Percentiles rank a stretch among this genome's conserved stretches.
Conservation (phyloP, 805 yeast species). For the Candida ovalis region DNA sequence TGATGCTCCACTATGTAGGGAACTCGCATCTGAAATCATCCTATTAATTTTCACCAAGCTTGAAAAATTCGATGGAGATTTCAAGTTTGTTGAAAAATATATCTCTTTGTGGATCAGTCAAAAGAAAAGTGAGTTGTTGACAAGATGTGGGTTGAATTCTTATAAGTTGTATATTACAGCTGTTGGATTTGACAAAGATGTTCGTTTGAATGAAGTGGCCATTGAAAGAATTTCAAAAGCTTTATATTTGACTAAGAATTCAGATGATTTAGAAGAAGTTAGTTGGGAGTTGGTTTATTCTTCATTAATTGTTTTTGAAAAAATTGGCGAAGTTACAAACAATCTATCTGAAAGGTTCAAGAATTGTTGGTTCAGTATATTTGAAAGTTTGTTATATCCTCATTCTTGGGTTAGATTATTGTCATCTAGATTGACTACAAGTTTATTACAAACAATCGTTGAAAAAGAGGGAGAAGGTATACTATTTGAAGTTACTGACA, state of each 20-base stretch:
- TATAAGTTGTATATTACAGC: conserved; percentile 58
- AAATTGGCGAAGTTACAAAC: conserved; percentile 12
- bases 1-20: conserved; percentile 73
- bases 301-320: conserved; percentile 44
- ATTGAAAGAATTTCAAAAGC: conserved; percentile 20
- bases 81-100: conserved; percentile 39
- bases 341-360: conserved; percentile 41
- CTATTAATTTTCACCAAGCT: conserved; percentile 50
- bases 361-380: conserved; percentile 49
- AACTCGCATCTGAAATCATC: conserved; percentile 69
- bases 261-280: conserved; percentile 35
- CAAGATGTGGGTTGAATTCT: conserved; percentile 71
- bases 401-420: conserved; percentile 86
- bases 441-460: conserved; percentile 38
- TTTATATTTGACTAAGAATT: conserved; percentile 28
- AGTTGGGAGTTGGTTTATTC: conserved; percentile 81
- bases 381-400: conserved; percentile 67
- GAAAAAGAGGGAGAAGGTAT: conserved; percentile 5
- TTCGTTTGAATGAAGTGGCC: conserved; percentile 24
- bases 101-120: conserved; percentile 62
- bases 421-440: conserved; percentile 56
- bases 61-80: conserved; percentile 23
- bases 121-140: conserved; percentile 45
- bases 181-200: conserved; percentile 37
- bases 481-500: conserved; percentile 40